A percentile compares a stretch with the other conserved stretches of the same genome.
Evolutionary conservation across 805 yeast genomes (phyloP).

Genomic region (Candida xiaguanensis): DNA sequence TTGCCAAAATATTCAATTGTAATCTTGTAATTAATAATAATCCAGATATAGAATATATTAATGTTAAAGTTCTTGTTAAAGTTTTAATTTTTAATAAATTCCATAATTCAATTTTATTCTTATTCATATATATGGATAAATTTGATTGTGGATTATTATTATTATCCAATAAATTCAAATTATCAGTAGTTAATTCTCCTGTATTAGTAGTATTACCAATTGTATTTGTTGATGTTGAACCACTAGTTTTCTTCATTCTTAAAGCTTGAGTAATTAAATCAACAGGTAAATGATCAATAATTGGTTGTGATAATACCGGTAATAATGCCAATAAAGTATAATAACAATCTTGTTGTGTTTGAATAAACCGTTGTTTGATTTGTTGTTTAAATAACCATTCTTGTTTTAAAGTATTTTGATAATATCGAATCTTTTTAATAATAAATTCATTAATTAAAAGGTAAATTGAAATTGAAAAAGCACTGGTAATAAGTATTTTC

Average conservation of each 20-base stretch:
- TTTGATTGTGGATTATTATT: conserved; percentile 14
- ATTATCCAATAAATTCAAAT: conserved; percentile 32
- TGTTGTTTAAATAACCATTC: conserved; percentile 42
- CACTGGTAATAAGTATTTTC: conserved; percentile 30
- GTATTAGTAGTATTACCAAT: neutral
- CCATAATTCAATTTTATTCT: conserved; percentile 64
- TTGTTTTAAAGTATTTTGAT: conserved; percentile 37
- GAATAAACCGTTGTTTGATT: conserved; percentile 78
- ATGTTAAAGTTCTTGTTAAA: conserved; percentile 66
- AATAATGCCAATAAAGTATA: conserved; percentile 78
- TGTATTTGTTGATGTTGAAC: neutral
- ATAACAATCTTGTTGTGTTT: conserved; percentile 87
- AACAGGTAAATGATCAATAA: conserved; percentile 60
- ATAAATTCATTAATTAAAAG: conserved; percentile 36
- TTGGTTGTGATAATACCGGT: conserved; percentile 69
- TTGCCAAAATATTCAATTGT: conserved; percentile 83
- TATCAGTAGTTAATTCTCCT: conserved; percentile 34
- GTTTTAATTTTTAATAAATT: conserved; percentile 71
- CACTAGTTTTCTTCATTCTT: conserved; percentile 51
- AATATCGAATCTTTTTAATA: conserved; percentile 33
- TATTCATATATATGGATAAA: conserved; percentile 20
- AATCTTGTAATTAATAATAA: conserved; percentile 76
- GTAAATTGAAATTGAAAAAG: conserved; percentile 33
- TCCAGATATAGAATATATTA: conserved; percentile 64
- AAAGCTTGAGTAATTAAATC: conserved; percentile 70